Conservation (phyloP, 2,329 filamentous ascomycete genomes). For the Alternaria longipes region DNA sequence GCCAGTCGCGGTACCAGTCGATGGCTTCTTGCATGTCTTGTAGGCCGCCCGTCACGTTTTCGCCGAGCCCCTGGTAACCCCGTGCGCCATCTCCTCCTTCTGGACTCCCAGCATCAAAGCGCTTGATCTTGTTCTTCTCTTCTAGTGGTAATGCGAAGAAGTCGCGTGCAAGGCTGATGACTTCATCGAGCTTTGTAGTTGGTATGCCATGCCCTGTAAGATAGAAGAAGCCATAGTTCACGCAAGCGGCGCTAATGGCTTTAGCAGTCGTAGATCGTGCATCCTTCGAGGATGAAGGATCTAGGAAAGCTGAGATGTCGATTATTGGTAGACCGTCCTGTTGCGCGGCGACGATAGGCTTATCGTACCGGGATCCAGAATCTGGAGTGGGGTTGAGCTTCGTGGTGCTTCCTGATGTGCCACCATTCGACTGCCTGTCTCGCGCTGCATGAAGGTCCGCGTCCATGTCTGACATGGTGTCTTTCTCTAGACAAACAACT, state of each 20-base stretch:
- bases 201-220: slow-evolving; percentile 55
- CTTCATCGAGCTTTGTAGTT: slow-evolving; percentile 25
- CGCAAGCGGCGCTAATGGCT: slow-evolving; percentile 50
- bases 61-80: slow-evolving; percentile 51
- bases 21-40: slow-evolving; percentile 54
- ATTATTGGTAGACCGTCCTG: slow-evolving; percentile 51
- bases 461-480: slow-evolving; percentile 27
- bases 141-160: slow-evolving; percentile 46
- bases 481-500: not conserved
- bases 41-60: slow-evolving; percentile 49
- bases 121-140: slow-evolving; percentile 48
- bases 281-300: slow-evolving; percentile 23
- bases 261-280: slow-evolving; percentile 36
- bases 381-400: slow-evolving; percentile 35
- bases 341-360: slow-evolving; percentile 25
- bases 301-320: slow-evolving; percentile 53
- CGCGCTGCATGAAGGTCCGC: slow-evolving; percentile 21
- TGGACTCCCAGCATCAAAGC: slow-evolving; percentile 42
- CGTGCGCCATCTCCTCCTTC: slow-evolving; percentile 50
- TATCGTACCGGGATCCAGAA: slow-evolving; percentile 16
- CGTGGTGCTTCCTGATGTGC: not conserved
- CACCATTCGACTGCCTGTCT: slow-evolving; percentile 7
- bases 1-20: slow-evolving; percentile 52
- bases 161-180: slow-evolving; percentile 44
- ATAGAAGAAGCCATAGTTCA: slow-evolving; percentile 56